Base-by-base conservation (phyloP, 441 rosid species). In the Corymbia citriodora region DNA sequence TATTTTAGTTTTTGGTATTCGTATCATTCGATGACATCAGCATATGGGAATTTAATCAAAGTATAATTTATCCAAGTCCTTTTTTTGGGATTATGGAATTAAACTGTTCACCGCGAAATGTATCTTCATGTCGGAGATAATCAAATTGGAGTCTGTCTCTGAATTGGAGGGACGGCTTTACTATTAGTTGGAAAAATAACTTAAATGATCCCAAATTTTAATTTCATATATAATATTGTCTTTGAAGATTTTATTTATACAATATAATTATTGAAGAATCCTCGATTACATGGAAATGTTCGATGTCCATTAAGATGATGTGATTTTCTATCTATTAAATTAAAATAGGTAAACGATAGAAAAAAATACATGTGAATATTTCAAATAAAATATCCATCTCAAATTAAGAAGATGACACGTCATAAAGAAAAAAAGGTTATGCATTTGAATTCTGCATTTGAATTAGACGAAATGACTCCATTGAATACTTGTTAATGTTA, bases 101-200 rank as follows among this genome's bases (percentile, higher is more conserved):
- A 59, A 10, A 25, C 1, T 59, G 25, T 59, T 59, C n/a, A 10
- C n/a, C n/a, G 25, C 14, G 29, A 25, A 59, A 59, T 17, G 29
- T 59, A 25, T 59, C 25, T 59, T 59, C 65, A 25, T 0, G 65
- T 59, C 10, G 0, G 63, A 59, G 10, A 59, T 4, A 59, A 29
- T 29, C 9, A 0, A 29, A 63, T 63, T 4, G 0, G 0, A 12
- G 27, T 63, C 27, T 12, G 8, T 61, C 9, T 0, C 0, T 63
- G 14, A 29, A 29, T 63, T 63, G 33, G 0, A 63, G 31, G 9
- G 6, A 63, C 0, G 0, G 0, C 0, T 29, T 63, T 1, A 1
- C 29, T 63, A 59, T 59, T 7, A 0, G 25, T 25, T 59, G 0
- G 1, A 3, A 59, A 59, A 59, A 59, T 25, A 13, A 59, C 0